Conservation (phyloP, 2,329 filamentous ascomycete genomes). For the Chrysoporthe puriensis region DNA sequence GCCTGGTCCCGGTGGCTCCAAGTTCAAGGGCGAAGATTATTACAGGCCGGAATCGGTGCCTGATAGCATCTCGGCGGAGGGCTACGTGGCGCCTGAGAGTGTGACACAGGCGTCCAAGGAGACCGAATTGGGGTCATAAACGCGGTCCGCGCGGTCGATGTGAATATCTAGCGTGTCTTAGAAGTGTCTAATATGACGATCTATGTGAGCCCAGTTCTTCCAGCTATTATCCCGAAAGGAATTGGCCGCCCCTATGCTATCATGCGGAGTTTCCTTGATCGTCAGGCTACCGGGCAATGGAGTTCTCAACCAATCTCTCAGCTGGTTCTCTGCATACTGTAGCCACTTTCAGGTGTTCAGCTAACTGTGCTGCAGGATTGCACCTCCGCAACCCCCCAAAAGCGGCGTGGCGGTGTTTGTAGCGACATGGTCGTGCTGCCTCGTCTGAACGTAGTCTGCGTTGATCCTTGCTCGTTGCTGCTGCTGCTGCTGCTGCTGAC, state of each 20-base stretch:
- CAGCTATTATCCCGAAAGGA: neutral
- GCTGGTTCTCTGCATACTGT: too few relatives aligned
- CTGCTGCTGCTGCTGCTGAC: neutral
- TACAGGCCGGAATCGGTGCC: constrained; percentile 47
- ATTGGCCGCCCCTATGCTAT: too few relatives aligned
- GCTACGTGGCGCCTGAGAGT: constrained; percentile 45
- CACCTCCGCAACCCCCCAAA: too few relatives aligned
- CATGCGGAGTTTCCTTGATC: too few relatives aligned
- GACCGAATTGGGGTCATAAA: constrained; percentile 1
- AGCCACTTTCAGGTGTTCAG: too few relatives aligned
- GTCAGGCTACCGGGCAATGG: too few relatives aligned
- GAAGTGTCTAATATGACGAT: neutral
- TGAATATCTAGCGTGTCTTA: neutral
- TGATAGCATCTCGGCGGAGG: constrained; percentile 47
- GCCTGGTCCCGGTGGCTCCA: constrained; percentile 41
- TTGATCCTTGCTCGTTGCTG: too few relatives aligned
- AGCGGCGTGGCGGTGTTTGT: too few relatives aligned
- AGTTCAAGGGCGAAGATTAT: constrained; percentile 47
- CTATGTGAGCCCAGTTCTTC: neutral
- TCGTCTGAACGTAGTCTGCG: too few relatives aligned
- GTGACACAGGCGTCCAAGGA: constrained; percentile 39
- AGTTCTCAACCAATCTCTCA: too few relatives aligned
- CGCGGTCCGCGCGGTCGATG: neutral
- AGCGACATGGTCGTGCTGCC: too few relatives aligned
- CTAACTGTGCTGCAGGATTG: too few relatives aligned